Conservation (phyloP, 1,284 basidiomycete species). For the Cryptococcus wingfieldii region DNA sequence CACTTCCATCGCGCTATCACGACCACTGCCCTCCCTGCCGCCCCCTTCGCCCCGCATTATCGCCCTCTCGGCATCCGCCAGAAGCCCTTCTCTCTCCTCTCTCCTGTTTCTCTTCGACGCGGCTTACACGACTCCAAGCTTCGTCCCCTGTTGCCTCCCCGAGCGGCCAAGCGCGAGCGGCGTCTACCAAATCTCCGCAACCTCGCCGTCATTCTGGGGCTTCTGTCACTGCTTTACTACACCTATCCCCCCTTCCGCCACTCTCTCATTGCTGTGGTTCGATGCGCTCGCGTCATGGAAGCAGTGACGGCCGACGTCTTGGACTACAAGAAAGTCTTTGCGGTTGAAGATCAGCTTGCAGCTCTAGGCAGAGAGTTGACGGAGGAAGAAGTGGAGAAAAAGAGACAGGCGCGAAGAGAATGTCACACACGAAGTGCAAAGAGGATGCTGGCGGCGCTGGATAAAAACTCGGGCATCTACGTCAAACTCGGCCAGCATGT, state of each 20-base stretch:
- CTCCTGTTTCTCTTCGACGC: not conserved
- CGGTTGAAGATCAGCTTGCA: constrained; percentile 43
- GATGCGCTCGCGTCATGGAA: constrained; percentile 61
- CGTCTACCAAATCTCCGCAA: constrained; percentile 22
- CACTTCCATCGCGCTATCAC: not conserved
- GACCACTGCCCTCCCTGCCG: not conserved
- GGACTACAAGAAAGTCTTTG: constrained; percentile 80
- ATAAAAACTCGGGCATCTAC: constrained; percentile 69
- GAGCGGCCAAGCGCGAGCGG: constrained; percentile 1
- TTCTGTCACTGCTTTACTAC: constrained; percentile 46
- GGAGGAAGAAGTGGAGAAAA: constrained; percentile 49
- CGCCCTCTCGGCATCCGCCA: not conserved
- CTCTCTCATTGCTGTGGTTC: constrained; percentile 52
- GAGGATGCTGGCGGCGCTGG: constrained; percentile 69
- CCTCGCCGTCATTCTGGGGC: constrained; percentile 26
- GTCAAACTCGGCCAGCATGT: constrained; percentile 73
- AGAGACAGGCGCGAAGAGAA: constrained; percentile 60
- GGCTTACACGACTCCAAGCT: not conserved
- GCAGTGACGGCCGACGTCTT: constrained; percentile 57
- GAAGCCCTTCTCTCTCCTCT: not conserved
- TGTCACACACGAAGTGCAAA: constrained; percentile 78
- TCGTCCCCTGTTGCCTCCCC: not conserved
- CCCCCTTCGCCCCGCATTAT: not conserved
- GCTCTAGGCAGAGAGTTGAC: constrained; percentile 54
- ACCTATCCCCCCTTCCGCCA: constrained; percentile 49